Evolutionary conservation across 345 rosid genomes (phyloP), one percentile per base, ranked within the genome.

Genomic region (Bruguiera gymnorhiza): DNA sequence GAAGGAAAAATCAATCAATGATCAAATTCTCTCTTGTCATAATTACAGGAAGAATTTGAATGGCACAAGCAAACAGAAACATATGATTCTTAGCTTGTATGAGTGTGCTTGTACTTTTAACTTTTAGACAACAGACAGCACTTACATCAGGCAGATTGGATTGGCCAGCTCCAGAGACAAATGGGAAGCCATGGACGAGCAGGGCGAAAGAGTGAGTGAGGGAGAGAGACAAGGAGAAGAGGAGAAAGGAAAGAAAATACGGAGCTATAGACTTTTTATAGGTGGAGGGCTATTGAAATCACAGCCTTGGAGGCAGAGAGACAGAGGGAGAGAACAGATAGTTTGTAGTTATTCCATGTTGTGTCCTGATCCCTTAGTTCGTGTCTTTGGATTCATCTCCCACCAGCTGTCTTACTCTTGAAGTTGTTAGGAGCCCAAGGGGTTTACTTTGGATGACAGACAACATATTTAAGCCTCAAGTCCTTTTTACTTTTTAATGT

Each of bases 101-200:
- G 31, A 24, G 27, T 4, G 8, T 7, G 13, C 8, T 24, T 3
- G 58, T 60, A 15, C 6, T 23, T 9, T 7, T 23, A 58, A 24
- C 46, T 13, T n/a, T 13, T 15, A 29, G n/a, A 58, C 54, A 63
- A 72, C 8, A 52, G 51, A 66, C 46, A 34, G 72, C 64, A 51
- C 81, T 84, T 83, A 84, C 89, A 73, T 20, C 76, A 69, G 26
- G 66, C 34, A 30, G 66, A 63, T 63, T 52, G 66, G 70, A 29
- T 54, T 64, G 73, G 71, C 74, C 8, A 71, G 80, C 16, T 63
- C 84, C 66, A 73, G 76, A 56, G 75, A 74, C 60, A 72, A 68
- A 32, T 46, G 75, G 60, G 81, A 82, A 75, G 86, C 87, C 92
- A 88, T 88, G 39, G 73, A 67, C 46, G 65, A 16, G 64, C 63